A percentile compares a stretch with the other conserved stretches of the same genome.
Conservation (phyloP, 225 moss, liverwort and hornwort species). For the Bryum argenteum region DNA sequence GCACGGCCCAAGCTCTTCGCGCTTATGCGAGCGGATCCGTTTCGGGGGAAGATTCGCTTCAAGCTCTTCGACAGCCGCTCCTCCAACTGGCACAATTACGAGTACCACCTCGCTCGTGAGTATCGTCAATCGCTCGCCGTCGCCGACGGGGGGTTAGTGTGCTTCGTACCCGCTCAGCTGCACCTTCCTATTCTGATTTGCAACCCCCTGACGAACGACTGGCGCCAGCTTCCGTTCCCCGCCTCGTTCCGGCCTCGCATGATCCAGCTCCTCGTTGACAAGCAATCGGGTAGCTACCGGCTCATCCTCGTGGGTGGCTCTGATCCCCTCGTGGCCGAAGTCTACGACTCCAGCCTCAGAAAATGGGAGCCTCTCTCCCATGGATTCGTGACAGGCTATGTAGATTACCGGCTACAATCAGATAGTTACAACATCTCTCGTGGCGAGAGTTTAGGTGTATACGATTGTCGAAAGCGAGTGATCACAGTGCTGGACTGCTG, state of each 20-base stretch:
- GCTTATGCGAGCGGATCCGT: constrained; percentile 38
- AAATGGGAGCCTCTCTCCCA: constrained; percentile 30
- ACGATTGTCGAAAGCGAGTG: constrained; percentile 32
- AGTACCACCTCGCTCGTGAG: constrained; percentile 33
- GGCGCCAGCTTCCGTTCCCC: constrained; percentile 40
- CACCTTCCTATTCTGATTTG: constrained; percentile 39
- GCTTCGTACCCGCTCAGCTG: constrained; percentile 30
- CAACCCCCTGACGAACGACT: constrained; percentile 49
- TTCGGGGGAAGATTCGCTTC: constrained; percentile 37
- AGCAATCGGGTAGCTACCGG: constrained; percentile 21
- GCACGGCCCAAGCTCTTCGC: constrained; percentile 49
- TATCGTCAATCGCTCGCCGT: constrained; percentile 36
- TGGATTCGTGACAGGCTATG: constrained; percentile 31
- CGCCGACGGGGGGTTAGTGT: constrained; percentile 41
- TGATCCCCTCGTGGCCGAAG: constrained; percentile 29
- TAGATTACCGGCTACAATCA: constrained; percentile 34
- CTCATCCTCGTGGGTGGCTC: constrained; percentile 38
- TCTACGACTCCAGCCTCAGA: constrained; percentile 28
- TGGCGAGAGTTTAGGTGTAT: constrained; percentile 37
- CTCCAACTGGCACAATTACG: constrained; percentile 45
- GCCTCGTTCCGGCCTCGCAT: constrained; percentile 36
- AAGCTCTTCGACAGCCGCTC: constrained; percentile 46
- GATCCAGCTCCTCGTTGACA: constrained; percentile 31
- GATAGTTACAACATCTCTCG: constrained; percentile 27
- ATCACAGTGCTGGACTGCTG: constrained; percentile 28